Evolutionary conservation across 2,329 filamentous ascomycete genomes (phyloP), one percentile per base, ranked within the genome.

Genomic region (Aspergillus sp.): DNA sequence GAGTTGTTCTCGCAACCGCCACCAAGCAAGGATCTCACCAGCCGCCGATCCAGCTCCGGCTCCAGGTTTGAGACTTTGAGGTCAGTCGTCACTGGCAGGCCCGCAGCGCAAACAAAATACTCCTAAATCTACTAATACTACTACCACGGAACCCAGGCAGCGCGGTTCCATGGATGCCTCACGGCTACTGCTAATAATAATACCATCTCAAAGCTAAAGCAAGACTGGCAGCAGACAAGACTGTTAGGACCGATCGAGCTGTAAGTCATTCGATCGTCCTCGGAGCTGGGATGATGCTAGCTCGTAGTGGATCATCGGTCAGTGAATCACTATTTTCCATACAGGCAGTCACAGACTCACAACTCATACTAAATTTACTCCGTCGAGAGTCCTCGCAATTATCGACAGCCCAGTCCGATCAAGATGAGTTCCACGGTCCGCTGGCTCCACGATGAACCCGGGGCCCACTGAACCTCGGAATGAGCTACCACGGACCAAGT

Each of bases 221-320:
- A 34, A 17, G 17, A 42, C 36, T 30, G 48, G 22, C 36, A 22
- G 48, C 36, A 22, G 48, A 20, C 17, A 50, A 59, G 56, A 60
- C 53, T 63, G 57, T 62, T 64, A 56, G 56, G 54, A 59, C 55
- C 56, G 62, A 64, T 64, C 61, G 61, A 55, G 61, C 63, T 65
- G 63, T 64, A 64, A 65, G 63, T 64, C 61, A 64, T 64, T 62
- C 49, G 62, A 65, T 64, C 63, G 63, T 60, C 62, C 53, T 60
- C 53, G 47, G 56, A 56, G 48, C 62, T 59, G 59, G 59, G 60
- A 64, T 65, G 60, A 65, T 64, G 61, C 62, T 66, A 56, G 63
- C 55, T 30, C 8, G 26, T 11, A 30, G 18, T 30, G 32, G 17
- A 34, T 32, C 11, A 38, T 36, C 18, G 30, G 30, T 47, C 22